Conservation (phyloP, 805 yeast species). For the Kodamaea hsintzibuensis region DNA sequence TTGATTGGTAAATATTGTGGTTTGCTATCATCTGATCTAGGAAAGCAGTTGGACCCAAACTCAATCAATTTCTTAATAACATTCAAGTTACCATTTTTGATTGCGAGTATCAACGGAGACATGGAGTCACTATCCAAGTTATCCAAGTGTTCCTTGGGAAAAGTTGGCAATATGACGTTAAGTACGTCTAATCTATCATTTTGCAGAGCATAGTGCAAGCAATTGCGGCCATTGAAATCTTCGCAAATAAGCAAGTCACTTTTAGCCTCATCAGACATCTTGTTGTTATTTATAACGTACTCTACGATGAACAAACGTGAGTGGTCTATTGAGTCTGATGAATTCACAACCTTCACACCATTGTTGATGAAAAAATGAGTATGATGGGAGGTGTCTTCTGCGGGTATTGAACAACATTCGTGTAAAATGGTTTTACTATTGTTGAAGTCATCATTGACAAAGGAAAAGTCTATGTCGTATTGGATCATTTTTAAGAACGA, state of each 20-base stretch:
- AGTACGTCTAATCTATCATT: conserved; percentile 49
- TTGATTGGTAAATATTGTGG: conserved; percentile 76
- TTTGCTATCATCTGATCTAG: conserved; percentile 48
- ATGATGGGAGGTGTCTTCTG: conserved; percentile 34
- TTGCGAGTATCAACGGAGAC: conserved; percentile 81
- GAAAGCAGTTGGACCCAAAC: conserved; percentile 37
- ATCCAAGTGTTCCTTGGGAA: conserved; percentile 43
- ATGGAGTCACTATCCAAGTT: conserved; percentile 69
- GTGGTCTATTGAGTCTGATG: conserved; percentile 39
- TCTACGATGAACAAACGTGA: conserved; percentile 39
- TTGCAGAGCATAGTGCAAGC: conserved; percentile 83
- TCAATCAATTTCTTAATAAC: conserved; percentile 33
- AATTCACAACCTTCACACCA: conserved; percentile 42
- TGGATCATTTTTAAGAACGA: conserved; percentile 46
- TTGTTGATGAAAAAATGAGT: conserved; percentile 40
- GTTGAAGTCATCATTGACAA: conserved; percentile 61
- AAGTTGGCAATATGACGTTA: conserved; percentile 39
- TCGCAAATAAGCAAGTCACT: conserved; percentile 33
- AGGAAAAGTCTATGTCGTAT: conserved; percentile 57
- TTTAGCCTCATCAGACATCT: conserved; percentile 16
- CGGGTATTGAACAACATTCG: conserved; percentile 52
- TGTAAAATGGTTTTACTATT: conserved; percentile 71
- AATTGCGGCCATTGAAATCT: conserved; percentile 75
- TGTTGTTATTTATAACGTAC: conserved; percentile 26
- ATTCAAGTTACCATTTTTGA: conserved; percentile 62